Evolutionary conservation across 192 early-diverging fungal species (phyloP), one percentile per base, ranked within the genome.

Genomic region (Backusella luteola): DNA sequence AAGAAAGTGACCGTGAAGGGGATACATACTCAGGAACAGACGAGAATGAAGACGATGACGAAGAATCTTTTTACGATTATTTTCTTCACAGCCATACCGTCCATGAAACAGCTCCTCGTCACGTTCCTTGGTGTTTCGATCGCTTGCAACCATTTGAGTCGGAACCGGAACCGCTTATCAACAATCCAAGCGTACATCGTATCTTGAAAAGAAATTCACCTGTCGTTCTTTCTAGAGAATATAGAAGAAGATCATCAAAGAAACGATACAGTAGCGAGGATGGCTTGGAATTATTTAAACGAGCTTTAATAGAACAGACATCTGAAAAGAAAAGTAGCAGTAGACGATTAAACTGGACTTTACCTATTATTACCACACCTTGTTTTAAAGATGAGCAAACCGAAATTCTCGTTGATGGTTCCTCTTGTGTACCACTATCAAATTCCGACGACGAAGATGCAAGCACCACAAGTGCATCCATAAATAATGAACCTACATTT

Each of bases 221-320:
- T 7, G 83, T 89, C 1, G 84, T 87, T 2, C 56, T 89, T 11
- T 85, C 86, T 0, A 80, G 88, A 56, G 86, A 89, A 66, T 87
- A 89, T 69, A 67, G 77, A 35, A 75, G 74, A 66, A 46, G 39
- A 19, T 70, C 77, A 8, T 36, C 67, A 49, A 63, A 42, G 56
- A 73, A 17, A n/a, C 73, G 32, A 69, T 79, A 69, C 69, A 14
- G 26, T 38, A 6, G 38, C 71, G 32, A 76, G 34, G 76, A 74
- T 29, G 19, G 66, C 21, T 32, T 74, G 26, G 70, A 73, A 23
- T 56, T 79, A 79, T 78, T 81, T 44, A 42, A 73, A 75, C 29
- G 79, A 69, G 35, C 73, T 19, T 73, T 76, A 23, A 36, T 73
- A 32, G 70, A 76, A 71, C 52, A 75, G 38, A 67, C 68, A 71